phyloP scores from a whole-genome alignment of 169 alveolate species.

The Eimeria acervulina region DNA sequence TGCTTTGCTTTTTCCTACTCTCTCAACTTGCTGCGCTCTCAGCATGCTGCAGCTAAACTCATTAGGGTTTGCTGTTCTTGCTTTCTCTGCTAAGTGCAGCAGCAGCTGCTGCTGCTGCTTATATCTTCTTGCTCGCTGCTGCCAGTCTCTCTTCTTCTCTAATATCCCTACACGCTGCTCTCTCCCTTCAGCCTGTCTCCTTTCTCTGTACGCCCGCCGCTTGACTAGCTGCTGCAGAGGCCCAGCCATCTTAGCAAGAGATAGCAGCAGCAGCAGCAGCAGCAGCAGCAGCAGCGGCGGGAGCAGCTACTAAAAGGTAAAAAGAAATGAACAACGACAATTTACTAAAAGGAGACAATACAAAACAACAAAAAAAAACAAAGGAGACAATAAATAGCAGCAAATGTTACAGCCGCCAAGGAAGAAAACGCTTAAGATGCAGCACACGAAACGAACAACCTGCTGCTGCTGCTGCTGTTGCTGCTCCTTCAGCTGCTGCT shows the following conservation, averaged over 20 bases:
- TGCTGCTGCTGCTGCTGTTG: not conserved
- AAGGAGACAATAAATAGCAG: not conserved
- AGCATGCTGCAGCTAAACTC: conserved; percentile 59
- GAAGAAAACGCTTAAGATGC: not conserved
- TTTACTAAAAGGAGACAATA: not conserved
- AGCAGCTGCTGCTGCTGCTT: conserved; percentile 67
- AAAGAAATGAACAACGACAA: not conserved
- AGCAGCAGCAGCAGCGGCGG: not conserved
- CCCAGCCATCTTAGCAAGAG: not conserved
- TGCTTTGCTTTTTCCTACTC: not conserved
- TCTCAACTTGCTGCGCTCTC: conserved; percentile 56
- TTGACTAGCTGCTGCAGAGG: conserved; percentile 47
- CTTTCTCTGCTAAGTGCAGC: conserved; percentile 57
- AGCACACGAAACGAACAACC: not conserved
- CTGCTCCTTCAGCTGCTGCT: not conserved
- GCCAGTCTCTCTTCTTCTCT: conserved; percentile 77
- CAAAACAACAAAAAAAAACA: no score
- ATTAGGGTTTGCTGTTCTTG: conserved; percentile 24
- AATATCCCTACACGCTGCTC: not conserved
- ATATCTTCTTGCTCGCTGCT: conserved; percentile 15
- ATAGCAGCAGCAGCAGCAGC: not conserved
- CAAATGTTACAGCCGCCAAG: not conserved
- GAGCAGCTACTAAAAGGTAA: not conserved
- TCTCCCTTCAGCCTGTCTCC: conserved; percentile 8
- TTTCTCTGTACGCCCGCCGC: conserved; percentile 62